Percentiles rank a stretch among this genome's conserved stretches.
phyloP scores from a whole-genome alignment of 768 basidiomycete species.

The Mycena filopes region DNA sequence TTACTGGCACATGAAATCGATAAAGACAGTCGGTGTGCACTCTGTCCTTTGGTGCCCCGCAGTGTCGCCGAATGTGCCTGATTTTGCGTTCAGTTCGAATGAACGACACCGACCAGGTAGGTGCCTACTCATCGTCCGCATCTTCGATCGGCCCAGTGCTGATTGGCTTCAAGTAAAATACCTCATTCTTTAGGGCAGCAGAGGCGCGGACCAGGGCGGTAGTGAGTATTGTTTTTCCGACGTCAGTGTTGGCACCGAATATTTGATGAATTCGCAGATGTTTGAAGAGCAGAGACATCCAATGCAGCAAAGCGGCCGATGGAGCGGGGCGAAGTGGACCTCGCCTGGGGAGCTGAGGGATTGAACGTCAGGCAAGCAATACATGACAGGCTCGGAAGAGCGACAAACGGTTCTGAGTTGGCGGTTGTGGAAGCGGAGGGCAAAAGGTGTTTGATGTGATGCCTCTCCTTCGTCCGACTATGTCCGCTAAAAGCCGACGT shows the following conservation, averaged over 20 bases:
- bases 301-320: no score
- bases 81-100: constrained; percentile 11
- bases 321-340: no score
- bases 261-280: constrained; percentile 89
- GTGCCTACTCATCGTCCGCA: constrained; percentile 83
- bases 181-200: constrained; percentile 59
- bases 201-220: constrained; percentile 86
- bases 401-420: no score
- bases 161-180: constrained; percentile 88
- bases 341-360: no score
- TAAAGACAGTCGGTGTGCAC: constrained; percentile 80
- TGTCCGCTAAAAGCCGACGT: no score
- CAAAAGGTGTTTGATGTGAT: no score
- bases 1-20: constrained; percentile 89
- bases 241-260: constrained; percentile 96
- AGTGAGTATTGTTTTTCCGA: constrained; percentile 93
- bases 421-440: no score
- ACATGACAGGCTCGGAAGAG: no score
- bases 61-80: constrained; percentile 76
- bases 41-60: constrained; percentile 48
- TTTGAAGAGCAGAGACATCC: constrained; percentile 88
- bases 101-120: not conserved
- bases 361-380: no score
- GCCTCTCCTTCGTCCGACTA: no score
- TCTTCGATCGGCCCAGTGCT: constrained; percentile 86